Evolutionary conservation across 2,329 filamentous ascomycete genomes (phyloP), one percentile per base, ranked within the genome.

Genomic region (Thielaviopsis populi): DNA sequence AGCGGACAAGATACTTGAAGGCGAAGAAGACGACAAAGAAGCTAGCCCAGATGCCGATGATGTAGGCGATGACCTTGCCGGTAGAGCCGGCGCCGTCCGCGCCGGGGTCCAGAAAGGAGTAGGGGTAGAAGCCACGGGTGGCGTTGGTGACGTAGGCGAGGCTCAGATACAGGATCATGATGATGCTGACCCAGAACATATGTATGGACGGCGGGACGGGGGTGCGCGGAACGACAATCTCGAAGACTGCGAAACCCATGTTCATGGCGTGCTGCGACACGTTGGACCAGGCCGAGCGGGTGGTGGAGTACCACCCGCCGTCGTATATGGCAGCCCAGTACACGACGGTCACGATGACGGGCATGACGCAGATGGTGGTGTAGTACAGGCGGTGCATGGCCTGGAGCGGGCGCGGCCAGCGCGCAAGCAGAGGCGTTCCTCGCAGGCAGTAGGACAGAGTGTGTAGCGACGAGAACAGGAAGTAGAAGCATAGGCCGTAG

Each of bases 401-500:
- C 72, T 87, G 84, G 27, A 88, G 78, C 1, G 77, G 75, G 0
- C 83, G 80, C 0, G 84, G 84, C 73, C 83, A 80, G 40, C 75
- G 74, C 69, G 83, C 77, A 68, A 87, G 79, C 4, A 87, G 77
- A 0, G 83, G 75, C 2, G 72, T 71, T 54, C 80, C 79, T 33
- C 74, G 75, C 50, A 75, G 73, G 13, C 81, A 80, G 75, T 92
- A 94, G 59, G 78, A 79, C 62, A 83, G 75, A 5, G 87, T 90
- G 76, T 95, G 89, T 19, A 83, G 67, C 19, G 86, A 78, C 1
- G 86, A 79, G 70, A 85, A 76, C 64, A 84, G 77, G 72, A 86
- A 86, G 78, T 95, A 95, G 75, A 91, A 92, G 27, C 82, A 84
- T 42, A 92, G 75, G 1, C 88, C 88, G 88, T 88, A 94, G 78